phyloP scores from a whole-genome alignment of 805 yeast species.

The Pichia paraexigua region DNA sequence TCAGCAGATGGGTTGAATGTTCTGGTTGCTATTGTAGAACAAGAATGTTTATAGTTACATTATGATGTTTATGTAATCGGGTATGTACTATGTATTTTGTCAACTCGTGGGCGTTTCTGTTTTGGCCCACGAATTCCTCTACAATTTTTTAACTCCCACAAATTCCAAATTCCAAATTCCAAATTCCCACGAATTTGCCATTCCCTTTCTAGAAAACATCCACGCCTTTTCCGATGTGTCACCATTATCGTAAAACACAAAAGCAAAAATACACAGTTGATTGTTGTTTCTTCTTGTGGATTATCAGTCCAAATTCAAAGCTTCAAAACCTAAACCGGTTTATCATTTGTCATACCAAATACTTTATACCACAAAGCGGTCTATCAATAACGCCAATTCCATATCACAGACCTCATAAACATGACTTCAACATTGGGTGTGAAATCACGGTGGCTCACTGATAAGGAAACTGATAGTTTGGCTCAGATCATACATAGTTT shows the following conservation, averaged over 20 bases:
- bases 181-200: not conserved
- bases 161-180: too few species aligned
- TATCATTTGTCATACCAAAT: not conserved
- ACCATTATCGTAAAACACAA: not conserved
- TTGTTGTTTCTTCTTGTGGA: not conserved
- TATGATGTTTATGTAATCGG: not conserved
- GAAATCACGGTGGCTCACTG: constrained; percentile 18
- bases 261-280: not conserved
- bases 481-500: constrained; percentile 41
- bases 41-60: not conserved
- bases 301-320: not conserved
- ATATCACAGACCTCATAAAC: not conserved
- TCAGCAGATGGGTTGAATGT: not conserved
- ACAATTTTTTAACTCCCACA: too few species aligned
- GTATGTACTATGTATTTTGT: not conserved
- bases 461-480: constrained; percentile 26
- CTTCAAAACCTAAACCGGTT: not conserved
- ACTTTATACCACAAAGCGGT: not conserved
- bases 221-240: not conserved
- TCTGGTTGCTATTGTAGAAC: not conserved
- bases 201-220: not conserved
- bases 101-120: too few species aligned
- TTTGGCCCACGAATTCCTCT: too few species aligned
- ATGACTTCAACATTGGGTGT: constrained; percentile 2
- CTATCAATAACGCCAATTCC: not conserved